A percentile compares a stretch with the other conserved stretches of the same genome.
Conservation (phyloP, 768 basidiomycete genomes). For the Trametes elegans region DNA sequence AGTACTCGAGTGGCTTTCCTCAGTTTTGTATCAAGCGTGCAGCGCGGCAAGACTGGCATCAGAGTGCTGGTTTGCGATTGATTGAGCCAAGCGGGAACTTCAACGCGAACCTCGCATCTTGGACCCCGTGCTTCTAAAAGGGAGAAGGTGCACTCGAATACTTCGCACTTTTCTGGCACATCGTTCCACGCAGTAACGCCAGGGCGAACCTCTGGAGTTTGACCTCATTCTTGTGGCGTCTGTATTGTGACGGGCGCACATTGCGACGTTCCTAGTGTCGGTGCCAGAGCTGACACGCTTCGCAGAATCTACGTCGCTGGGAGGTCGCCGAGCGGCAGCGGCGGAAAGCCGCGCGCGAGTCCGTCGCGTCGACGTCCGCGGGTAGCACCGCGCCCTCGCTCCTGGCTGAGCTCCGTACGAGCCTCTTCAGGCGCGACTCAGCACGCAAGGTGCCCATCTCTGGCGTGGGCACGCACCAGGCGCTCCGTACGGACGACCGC, state of each 20-base stretch:
- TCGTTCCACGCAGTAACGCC: no score
- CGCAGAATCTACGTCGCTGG: conserved; percentile 74
- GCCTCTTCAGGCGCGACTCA: conserved; percentile 52
- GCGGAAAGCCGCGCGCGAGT: conserved; percentile 69
- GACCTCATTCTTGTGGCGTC: no score
- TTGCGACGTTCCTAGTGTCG: not conserved
- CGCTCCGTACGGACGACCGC: conserved; percentile 38
- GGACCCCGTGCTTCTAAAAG: no score
- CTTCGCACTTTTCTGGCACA: no score
- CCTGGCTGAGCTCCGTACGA: conserved; percentile 54
- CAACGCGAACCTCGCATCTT: no score
- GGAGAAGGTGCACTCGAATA: no score
- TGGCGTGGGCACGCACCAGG: conserved; percentile 47
- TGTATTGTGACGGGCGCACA: no score
- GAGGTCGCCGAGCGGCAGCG: conserved; percentile 74
- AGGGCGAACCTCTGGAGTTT: no score
- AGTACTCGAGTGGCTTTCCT: no score
- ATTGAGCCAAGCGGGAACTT: no score
- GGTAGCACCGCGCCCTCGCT: conserved; percentile 40
- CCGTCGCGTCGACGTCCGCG: conserved; percentile 29
- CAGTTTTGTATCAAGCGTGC: not conserved
- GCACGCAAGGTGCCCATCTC: conserved; percentile 23
- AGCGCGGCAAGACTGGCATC: no score
- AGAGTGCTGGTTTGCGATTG: no score
- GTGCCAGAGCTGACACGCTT: not conserved